Base-by-base conservation (phyloP, 768 basidiomycete species). In the Boletellus ananas region DNA sequence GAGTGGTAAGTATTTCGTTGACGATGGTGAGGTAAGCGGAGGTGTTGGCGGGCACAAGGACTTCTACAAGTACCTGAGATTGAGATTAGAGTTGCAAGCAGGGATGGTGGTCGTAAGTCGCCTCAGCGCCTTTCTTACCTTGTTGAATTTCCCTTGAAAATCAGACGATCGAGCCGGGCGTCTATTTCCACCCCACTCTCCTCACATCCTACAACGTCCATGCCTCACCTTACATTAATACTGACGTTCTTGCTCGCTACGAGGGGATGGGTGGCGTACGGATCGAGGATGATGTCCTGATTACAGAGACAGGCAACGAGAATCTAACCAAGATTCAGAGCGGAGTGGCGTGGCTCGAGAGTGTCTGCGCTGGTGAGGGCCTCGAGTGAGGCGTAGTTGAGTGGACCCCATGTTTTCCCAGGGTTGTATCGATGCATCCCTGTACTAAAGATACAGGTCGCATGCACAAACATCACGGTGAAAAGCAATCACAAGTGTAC, bases 241-340 rank as follows among this genome's bases (percentile, higher is more conserved):
- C 41, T 0, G 48, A 54, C 0, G 41, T 58, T 17, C 65, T 65
- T 16, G 53, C 62, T 33, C 54, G 50, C 33, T 97, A 93, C 60
- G 84, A 90, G 60, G 69, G 72, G 31, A 89, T 97, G 20, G 95
- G 95, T 13, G 95, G 94, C 0, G 87, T 98, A 2, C 73, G 94
- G 44, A 94, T 98, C 55, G 95, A 98, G 67, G 95, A 98, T 65
- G 92, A 88, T 25, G 79, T 97, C 4, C 68, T 90, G 7, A 83
- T 99, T 54, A 91, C 83, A 10, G 67, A 74, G 50, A 74, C 76
- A 12, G 90, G 90, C 7, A 81, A 77, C 58, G 84, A 92, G 72
- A 95, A 94, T 69, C 61, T 96, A 54, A 96, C 95, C 0, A 87
- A 84, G 7, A 88, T 91, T 10, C 79, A 74, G 48, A 92, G 92